Evolutionary conservation across 2,329 filamentous ascomycete species (phyloP).

Genomic region (Botryosphaeria dothidea): DNA sequence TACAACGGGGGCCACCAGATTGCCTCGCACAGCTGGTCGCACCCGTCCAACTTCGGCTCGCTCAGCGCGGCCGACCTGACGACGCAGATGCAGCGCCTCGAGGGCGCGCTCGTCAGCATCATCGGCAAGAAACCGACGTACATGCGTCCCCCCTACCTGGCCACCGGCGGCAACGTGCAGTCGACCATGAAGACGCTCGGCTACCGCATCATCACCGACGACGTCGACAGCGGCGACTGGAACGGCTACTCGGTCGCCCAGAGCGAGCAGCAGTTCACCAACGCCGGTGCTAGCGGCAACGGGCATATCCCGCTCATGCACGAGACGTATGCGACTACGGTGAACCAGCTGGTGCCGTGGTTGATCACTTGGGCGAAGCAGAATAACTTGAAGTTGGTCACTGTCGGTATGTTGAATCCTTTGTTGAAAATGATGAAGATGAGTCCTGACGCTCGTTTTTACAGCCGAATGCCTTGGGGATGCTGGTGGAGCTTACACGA

Average conservation of each 20-base stretch:
- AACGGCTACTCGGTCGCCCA: constrained; percentile 34
- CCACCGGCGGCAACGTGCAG: constrained; percentile 33
- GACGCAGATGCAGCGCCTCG: constrained; percentile 34
- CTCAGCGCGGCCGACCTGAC: constrained; percentile 32
- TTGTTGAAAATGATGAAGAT: neutral
- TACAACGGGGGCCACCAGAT: constrained; percentile 38
- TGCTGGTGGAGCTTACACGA: constrained; percentile 28
- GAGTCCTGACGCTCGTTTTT: neutral
- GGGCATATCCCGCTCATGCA: constrained; percentile 39
- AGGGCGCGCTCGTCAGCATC: constrained; percentile 37
- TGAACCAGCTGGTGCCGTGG: constrained; percentile 37
- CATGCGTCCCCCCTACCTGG: constrained; percentile 40
- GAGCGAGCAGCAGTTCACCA: constrained; percentile 34
- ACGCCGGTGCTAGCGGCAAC: constrained; percentile 35
- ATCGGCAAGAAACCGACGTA: constrained; percentile 39
- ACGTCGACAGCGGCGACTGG: constrained; percentile 37
- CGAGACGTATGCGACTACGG: constrained; percentile 36
- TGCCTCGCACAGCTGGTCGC: constrained; percentile 37
- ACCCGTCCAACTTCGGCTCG: constrained; percentile 35
- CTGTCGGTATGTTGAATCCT: constrained; percentile 30
- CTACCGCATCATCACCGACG: constrained; percentile 37
- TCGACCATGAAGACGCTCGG: constrained; percentile 35
- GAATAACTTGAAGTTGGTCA: constrained; percentile 37
- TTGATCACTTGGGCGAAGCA: constrained; percentile 39
- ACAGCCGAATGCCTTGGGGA: constrained; percentile 36